These are phyloP conservation scores for Pythium chondricola DNA, from an alignment of 352 stramenopile genomes.

Conservation along the genomic window DNA sequence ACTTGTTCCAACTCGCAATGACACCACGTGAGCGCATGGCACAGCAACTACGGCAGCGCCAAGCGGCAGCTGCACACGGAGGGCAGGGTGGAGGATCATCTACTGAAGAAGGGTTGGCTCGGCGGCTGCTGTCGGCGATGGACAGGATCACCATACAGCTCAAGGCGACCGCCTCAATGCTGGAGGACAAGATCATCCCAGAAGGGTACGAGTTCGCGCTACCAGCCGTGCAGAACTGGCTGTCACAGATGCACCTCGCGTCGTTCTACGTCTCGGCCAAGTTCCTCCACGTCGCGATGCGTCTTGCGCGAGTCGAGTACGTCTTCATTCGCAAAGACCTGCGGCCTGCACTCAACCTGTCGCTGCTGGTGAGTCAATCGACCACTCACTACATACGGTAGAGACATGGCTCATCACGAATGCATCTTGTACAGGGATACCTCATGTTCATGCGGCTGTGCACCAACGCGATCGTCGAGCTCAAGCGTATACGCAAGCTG, in stretches of 20 bases:
- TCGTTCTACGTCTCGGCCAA: constrained; percentile 71
- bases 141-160: constrained; percentile 42
- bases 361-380: constrained; percentile 43
- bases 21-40: constrained; percentile 76
- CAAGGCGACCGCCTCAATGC: constrained; percentile 24
- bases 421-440: constrained; percentile 62
- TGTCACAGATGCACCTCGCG: constrained; percentile 51
- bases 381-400: too few relatives aligned
- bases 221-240: constrained; percentile 38
- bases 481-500: constrained; percentile 44
- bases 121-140: constrained; percentile 20
- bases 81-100: too few relatives aligned
- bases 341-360: constrained; percentile 51
- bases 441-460: constrained; percentile 67
- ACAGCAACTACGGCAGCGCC: constrained; percentile 55
- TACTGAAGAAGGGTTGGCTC: constrained; percentile 19
- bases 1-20: constrained; percentile 50
- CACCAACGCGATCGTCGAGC: constrained; percentile 38
- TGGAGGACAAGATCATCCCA: constrained; percentile 46
- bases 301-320: constrained; percentile 63
- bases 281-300: constrained; percentile 69
- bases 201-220: constrained; percentile 57
- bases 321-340: constrained; percentile 70
- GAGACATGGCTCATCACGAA: too few relatives aligned
- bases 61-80: constrained; percentile 13